Evolutionary conservation across 139 green algal species (phyloP).

Genomic region (Gonium pectorale): DNA sequence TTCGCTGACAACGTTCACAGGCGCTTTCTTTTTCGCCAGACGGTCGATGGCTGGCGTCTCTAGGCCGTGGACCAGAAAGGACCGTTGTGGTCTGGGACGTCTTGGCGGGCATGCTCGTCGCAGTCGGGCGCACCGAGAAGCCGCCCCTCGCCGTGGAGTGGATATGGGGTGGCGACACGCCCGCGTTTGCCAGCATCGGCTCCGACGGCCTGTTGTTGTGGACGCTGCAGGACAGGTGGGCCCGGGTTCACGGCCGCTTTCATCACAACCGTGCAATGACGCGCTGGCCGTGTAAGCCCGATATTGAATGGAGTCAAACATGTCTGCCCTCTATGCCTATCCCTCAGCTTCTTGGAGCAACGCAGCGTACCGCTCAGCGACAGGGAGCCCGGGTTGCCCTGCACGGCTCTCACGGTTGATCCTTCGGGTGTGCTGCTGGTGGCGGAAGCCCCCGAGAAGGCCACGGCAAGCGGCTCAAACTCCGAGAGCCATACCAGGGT

Average conservation of each 20-base stretch:
- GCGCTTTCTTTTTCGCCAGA: slow-evolving; percentile 63
- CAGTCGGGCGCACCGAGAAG: slow-evolving; percentile 43
- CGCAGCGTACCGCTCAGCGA: slow-evolving; percentile 14
- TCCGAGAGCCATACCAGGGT: background rate
- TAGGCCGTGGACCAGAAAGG: slow-evolving; percentile 57
- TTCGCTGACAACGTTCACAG: too few species aligned
- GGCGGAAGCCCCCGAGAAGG: background rate
- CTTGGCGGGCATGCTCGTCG: slow-evolving; percentile 29
- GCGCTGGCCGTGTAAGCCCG: too few species aligned
- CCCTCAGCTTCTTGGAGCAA: slow-evolving; percentile 55
- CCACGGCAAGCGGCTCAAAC: background rate
- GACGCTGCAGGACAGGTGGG: slow-evolving; percentile 55
- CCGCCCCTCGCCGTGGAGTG: slow-evolving; percentile 48
- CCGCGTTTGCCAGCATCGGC: slow-evolving; percentile 62
- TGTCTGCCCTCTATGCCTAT: background rate
- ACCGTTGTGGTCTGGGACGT: slow-evolving; percentile 72
- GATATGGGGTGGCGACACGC: slow-evolving; percentile 45
- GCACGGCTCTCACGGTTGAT: slow-evolving; percentile 44
- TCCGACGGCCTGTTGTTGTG: slow-evolving; percentile 64
- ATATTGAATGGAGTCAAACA: too few species aligned
- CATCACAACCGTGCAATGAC: too few species aligned
- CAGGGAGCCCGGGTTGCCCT: background rate
- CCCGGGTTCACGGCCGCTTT: background rate
- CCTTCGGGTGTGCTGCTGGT: slow-evolving; percentile 36
- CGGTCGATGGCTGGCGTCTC: slow-evolving; percentile 57